phyloP scores from a whole-genome alignment of 1,139 yeast genomes.

The Suhomyces bolitotheri region DNA sequence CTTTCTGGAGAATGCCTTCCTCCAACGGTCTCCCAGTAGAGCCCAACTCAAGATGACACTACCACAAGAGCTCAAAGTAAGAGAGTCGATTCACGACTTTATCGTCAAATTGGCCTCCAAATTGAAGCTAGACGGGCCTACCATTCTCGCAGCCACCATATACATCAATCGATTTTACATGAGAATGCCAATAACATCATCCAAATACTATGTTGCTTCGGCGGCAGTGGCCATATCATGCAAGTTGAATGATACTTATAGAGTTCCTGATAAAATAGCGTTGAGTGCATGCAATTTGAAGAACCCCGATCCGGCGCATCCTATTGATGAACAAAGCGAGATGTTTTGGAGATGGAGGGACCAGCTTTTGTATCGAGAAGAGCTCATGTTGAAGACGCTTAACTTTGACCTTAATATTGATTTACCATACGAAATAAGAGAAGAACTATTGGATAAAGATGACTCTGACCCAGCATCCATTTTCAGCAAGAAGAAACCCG shows the following conservation, averaged over 20 bases:
- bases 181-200: conserved; percentile 45
- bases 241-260: conserved; percentile 44
- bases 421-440: conserved; percentile 41
- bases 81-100: conserved; percentile 45
- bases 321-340: conserved; percentile 43
- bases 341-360: conserved; percentile 51
- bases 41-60: conserved; percentile 22
- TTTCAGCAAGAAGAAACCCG: conserved; percentile 29
- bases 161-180: conserved; percentile 45
- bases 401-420: conserved; percentile 43
- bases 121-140: conserved; percentile 44
- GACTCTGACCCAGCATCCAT: conserved; percentile 5
- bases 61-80: conserved; percentile 37
- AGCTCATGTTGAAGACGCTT: conserved; percentile 39
- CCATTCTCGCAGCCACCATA: conserved; percentile 46
- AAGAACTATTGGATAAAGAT: conserved; percentile 19
- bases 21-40: conserved; percentile 35
- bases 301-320: conserved; percentile 28
- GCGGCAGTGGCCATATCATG: conserved; percentile 48
- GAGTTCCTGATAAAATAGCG: conserved; percentile 48
- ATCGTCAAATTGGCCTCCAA: conserved; percentile 38
- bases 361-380: conserved; percentile 47
- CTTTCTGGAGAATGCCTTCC: conserved; percentile 33
- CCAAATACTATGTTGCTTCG: conserved; percentile 48
- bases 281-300: conserved; percentile 38